A percentile compares a stretch with the other conserved stretches of the same genome.
Conservation (phyloP, 139 green algal species). For the Volvox africanus region DNA sequence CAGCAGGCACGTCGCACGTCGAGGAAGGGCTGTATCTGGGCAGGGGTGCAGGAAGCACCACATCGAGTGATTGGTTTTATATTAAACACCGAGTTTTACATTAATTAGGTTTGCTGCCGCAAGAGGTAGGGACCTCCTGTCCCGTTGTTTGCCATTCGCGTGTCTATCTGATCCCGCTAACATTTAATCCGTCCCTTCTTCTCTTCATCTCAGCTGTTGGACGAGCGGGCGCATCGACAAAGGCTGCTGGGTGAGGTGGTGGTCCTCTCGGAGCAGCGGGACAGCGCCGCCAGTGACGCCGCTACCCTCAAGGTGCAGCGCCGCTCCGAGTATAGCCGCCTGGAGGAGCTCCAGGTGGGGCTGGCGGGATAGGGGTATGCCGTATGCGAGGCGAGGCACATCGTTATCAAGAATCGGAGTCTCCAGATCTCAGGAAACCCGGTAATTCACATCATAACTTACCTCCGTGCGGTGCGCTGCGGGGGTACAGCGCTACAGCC, state of each 20-base stretch:
- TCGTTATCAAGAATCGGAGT: too few species aligned
- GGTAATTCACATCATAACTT: too few species aligned
- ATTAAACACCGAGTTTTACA: too few species aligned
- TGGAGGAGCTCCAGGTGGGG: constrained; percentile 48
- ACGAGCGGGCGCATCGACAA: background rate
- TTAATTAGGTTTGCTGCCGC: too few species aligned
- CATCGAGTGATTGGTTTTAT: background rate
- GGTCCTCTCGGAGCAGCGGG: background rate
- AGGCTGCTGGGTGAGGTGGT: background rate
- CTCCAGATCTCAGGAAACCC: too few species aligned
- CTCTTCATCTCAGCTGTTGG: background rate
- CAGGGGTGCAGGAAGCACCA: too few species aligned
- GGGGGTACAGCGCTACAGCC: too few species aligned
- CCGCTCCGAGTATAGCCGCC: background rate
- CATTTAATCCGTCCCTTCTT: background rate
- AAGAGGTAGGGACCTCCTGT: too few species aligned
- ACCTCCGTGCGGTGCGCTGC: too few species aligned
- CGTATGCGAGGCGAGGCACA: background rate
- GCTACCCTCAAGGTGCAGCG: constrained; percentile 12
- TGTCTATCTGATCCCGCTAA: too few species aligned
- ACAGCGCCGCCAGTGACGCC: background rate
- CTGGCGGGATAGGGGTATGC: background rate
- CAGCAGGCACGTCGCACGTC: constrained; percentile 3
- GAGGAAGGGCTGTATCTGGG: too few species aligned
- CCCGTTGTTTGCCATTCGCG: too few species aligned